These are phyloP conservation scores for Ceriops tagal DNA, from an alignment of 345 rosid species.

Conservation along the genomic window DNA sequence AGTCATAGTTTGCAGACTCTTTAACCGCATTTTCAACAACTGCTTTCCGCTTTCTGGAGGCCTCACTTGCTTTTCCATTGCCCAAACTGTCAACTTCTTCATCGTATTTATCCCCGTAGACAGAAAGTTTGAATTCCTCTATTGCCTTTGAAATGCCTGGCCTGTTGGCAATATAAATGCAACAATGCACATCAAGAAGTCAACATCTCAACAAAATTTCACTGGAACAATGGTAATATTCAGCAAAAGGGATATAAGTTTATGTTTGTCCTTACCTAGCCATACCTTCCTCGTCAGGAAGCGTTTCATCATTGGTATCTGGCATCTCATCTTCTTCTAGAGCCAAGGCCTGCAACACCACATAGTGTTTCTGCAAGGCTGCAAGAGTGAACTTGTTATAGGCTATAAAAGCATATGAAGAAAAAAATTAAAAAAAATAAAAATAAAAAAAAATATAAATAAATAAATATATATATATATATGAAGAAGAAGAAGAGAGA, in stretches of 20 bases:
- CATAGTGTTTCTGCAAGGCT: slow-evolving; percentile 95
- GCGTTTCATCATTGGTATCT: slow-evolving; percentile 66
- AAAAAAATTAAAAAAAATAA: no score
- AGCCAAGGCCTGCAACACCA: slow-evolving; percentile 79
- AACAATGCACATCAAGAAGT: slow-evolving; percentile 1
- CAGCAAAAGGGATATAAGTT: not conserved
- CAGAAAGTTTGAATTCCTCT: slow-evolving; percentile 70
- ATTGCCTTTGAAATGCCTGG: slow-evolving; percentile 58
- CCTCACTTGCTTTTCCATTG: slow-evolving; percentile 43
- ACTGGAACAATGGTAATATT: not conserved
- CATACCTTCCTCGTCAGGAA: slow-evolving; percentile 89
- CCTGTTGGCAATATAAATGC: slow-evolving; percentile 31
- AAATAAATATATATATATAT: no score
- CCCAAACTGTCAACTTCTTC: slow-evolving; percentile 42
- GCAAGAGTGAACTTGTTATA: slow-evolving; percentile 17
- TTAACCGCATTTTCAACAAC: slow-evolving; percentile 41
- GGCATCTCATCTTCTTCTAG: slow-evolving; percentile 77
- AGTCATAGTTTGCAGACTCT: slow-evolving; percentile 50
- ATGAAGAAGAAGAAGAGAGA: no score
- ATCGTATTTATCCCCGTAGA: slow-evolving; percentile 63
- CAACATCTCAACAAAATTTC: not conserved
- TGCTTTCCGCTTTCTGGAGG: slow-evolving; percentile 67
- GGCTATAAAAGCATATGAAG: not conserved
- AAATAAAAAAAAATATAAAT: no score
- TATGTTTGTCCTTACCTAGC: slow-evolving; percentile 42